phyloP scores from a whole-genome alignment of 129 eudicot genomes.

The Silybum marianum region DNA sequence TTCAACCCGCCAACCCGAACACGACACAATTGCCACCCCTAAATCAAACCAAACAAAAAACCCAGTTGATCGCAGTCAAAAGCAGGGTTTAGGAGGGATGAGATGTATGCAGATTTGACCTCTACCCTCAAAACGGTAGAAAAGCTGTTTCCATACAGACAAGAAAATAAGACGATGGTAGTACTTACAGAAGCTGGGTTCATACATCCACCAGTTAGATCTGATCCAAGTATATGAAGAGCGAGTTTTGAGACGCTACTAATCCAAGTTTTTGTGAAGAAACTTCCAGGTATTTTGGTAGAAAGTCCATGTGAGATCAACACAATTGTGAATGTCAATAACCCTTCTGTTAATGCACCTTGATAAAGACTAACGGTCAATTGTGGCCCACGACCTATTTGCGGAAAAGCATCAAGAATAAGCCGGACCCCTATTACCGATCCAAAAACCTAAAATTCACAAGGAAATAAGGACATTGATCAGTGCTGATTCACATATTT shows the following conservation, averaged over 20 bases:
- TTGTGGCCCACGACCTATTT: constrained; percentile 71
- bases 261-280: constrained; percentile 84
- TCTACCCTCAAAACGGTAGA: background rate
- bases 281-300: constrained; percentile 62
- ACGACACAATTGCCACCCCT: no score
- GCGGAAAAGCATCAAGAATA: constrained; percentile 67
- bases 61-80: background rate
- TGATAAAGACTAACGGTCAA: constrained; percentile 68
- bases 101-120: background rate
- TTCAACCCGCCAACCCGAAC: no score
- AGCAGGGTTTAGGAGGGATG: background rate
- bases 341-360: constrained; percentile 91
- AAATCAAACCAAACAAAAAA: no score
- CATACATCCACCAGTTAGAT: constrained; percentile 92
- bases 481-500: background rate
- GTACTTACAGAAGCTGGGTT: constrained; percentile 91
- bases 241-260: constrained; percentile 81
- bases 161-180: background rate
- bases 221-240: constrained; percentile 87
- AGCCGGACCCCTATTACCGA: constrained; percentile 70
- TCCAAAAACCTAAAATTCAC: constrained; percentile 62
- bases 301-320: constrained; percentile 57
- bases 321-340: constrained; percentile 69
- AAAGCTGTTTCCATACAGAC: background rate
- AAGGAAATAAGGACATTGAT: constrained; percentile 12